Percentiles rank a stretch among this genome's conserved stretches.
Conservation (phyloP, 441 rosid genomes). For the Lepidium campestre region DNA sequence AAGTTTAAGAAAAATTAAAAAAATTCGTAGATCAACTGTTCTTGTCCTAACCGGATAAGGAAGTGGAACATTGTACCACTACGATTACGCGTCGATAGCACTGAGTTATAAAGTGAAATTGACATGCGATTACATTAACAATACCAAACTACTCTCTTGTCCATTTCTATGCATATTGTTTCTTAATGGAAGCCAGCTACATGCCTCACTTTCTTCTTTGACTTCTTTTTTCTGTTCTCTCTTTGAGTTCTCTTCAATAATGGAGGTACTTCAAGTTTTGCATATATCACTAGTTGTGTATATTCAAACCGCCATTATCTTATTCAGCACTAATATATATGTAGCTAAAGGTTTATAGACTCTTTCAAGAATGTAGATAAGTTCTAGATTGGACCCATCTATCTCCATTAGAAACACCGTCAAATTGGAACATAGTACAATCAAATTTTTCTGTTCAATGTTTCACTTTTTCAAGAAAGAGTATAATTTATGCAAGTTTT, state of each 20-base stretch:
- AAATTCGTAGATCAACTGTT: background rate
- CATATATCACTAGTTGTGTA: background rate
- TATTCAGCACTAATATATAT: background rate
- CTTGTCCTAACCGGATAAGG: conserved; percentile 20
- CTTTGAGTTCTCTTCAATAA: background rate
- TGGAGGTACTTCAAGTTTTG: background rate
- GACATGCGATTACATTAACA: conserved; percentile 20
- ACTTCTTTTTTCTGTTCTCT: background rate
- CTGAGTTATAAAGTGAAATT: conserved; percentile 11
- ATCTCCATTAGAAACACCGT: background rate
- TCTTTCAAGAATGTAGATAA: background rate
- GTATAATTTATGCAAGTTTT: too few relatives aligned
- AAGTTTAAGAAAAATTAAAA: background rate
- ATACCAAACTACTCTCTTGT: conserved; percentile 27
- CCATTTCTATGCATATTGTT: conserved; percentile 4
- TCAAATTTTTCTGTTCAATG: too few relatives aligned
- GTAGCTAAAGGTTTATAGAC: background rate
- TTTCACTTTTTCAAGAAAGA: too few relatives aligned
- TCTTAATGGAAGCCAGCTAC: conserved; percentile 30
- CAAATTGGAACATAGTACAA: too few relatives aligned
- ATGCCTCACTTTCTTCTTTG: conserved; percentile 18
- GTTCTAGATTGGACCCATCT: background rate
- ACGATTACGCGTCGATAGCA: conserved; percentile 21
- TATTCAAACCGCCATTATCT: conserved; percentile 4
- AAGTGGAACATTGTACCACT: conserved; percentile 27